Evolutionary conservation across 148 eudicot genomes (phyloP), one percentile per base, ranked within the genome.

Genomic region (Pouteria glomerata): DNA sequence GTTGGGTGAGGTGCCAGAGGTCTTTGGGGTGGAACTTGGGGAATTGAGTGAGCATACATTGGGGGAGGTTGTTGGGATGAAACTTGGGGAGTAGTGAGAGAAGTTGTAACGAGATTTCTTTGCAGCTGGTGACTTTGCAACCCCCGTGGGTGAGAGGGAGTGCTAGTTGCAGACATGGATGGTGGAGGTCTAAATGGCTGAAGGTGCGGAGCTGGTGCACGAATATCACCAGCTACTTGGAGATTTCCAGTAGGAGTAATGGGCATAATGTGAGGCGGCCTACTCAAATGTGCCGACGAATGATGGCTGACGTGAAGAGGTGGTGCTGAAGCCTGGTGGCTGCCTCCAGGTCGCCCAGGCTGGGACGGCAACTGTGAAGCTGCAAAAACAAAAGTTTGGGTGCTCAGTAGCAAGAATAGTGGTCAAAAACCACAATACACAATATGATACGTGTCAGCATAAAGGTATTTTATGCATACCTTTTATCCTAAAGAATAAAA

Each of bases 181-280:
- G 57, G 15, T 41, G 77, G 59, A n/a, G 83, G 62, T 64, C 79
- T 79, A 67, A 72, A 83, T 37, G 78, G 59, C 53, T 78, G 92
- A 57, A 84, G 80, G 63, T 88, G 90, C 35, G 93, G 90, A 55
- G 83, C 82, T 51, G 79, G 82, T 65, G 83, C 81, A 65, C 82
- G 89, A 30, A 77, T 44, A 68, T 83, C 82, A 59, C 81, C 68
- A 60, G 69, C 61, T 19, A 64, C 47, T 61, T 63, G 81, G 27
- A 30, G 71, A 53, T 72, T 80, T 30, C 72, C 73, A 10, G 77
- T 69, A 41, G 78, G 69, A 68, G 77, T 64, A 50, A 75, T 70
- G 68, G 87, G 78, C 70, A 48, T 68, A 37, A 81, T 71, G 16
- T 39, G 73, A 55, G 84, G 81, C 7, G 85, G 74, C 71, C 83